Evolutionary conservation across 2,329 filamentous ascomycete genomes (phyloP).

Genomic region (Grosmannia clavigera): DNA sequence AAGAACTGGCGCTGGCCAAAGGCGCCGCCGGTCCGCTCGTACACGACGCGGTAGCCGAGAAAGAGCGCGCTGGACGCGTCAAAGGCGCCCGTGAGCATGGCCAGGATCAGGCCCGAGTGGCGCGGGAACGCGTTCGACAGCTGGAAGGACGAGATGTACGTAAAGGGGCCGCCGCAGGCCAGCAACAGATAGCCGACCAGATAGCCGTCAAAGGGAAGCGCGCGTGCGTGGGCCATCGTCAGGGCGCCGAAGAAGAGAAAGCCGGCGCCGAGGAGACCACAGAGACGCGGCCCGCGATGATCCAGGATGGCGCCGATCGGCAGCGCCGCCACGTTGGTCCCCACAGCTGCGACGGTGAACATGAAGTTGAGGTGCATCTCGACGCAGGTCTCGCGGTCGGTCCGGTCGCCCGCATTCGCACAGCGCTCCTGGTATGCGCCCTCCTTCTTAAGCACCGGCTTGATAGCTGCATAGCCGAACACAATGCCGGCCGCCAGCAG

Average conservation of each 20-base stretch:
- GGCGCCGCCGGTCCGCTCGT: conserved; percentile 34
- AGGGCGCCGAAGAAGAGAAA: conserved; percentile 59
- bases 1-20: conserved; percentile 62
- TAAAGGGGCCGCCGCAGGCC: conserved; percentile 66
- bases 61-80: conserved; percentile 73
- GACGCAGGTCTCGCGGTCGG: conserved; percentile 28
- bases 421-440: conserved; percentile 59
- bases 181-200: conserved; percentile 64
- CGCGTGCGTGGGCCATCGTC: conserved; percentile 62
- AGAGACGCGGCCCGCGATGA: conserved; percentile 64
- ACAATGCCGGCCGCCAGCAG: conserved; percentile 62
- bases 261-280: conserved; percentile 57
- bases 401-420: conserved; percentile 12
- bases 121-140: conserved; percentile 73
- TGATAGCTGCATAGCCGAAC: conserved; percentile 77
- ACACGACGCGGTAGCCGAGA: conserved; percentile 59
- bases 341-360: conserved; percentile 83
- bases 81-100: conserved; percentile 69
- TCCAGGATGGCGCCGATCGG: conserved; percentile 80
- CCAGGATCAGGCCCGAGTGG: conserved; percentile 66
- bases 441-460: conserved; percentile 64
- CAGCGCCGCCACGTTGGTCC: conserved; percentile 75
- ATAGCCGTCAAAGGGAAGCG: conserved; percentile 61
- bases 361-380: conserved; percentile 69
- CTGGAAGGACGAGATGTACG: conserved; percentile 75